Conservation (phyloP, 2,329 filamentous ascomycete species). For the Fusarium secorum region DNA sequence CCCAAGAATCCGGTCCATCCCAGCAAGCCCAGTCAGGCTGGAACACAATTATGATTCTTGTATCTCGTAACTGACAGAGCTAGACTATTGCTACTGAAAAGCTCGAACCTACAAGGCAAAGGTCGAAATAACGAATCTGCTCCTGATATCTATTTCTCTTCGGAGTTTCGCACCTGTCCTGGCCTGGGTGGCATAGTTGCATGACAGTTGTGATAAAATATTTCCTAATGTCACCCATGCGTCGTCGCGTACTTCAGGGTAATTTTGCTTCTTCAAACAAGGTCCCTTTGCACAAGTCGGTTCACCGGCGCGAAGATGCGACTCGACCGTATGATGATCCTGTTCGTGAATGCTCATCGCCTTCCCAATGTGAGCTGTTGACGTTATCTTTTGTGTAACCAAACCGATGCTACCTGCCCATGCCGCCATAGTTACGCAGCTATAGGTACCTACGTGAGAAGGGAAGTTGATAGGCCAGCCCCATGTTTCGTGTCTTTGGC, state of each 20-base stretch:
- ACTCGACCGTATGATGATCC: conserved; percentile 1
- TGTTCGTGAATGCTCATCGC: not conserved
- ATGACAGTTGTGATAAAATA: not conserved
- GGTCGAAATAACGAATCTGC: not conserved
- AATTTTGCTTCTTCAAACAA: not conserved
- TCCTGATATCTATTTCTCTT: not conserved
- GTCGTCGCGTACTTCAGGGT: not conserved
- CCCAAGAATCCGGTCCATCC: conserved; percentile 10
- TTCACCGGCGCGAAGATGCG: conserved; percentile 5
- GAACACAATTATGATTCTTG: conserved; percentile 1
- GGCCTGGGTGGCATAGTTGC: not conserved
- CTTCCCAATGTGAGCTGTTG: not conserved
- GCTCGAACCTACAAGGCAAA: not conserved
- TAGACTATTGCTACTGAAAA: not conserved
- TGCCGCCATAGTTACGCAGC: not conserved
- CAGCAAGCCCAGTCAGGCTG: not conserved
- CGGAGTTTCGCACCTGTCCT: not conserved
- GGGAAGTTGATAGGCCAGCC: not conserved
- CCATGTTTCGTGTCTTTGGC: conserved; percentile 6
- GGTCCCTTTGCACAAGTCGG: not conserved
- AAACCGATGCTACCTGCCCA: not conserved
- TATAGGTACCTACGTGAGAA: not conserved
- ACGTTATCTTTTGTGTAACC: conserved; percentile 2
- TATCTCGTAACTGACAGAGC: not conserved
- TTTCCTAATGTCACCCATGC: not conserved